Evolutionary conservation across 2,329 filamentous ascomycete species (phyloP), one percentile per base, ranked within the genome.

Genomic region (Ceratocystis cubensis): DNA sequence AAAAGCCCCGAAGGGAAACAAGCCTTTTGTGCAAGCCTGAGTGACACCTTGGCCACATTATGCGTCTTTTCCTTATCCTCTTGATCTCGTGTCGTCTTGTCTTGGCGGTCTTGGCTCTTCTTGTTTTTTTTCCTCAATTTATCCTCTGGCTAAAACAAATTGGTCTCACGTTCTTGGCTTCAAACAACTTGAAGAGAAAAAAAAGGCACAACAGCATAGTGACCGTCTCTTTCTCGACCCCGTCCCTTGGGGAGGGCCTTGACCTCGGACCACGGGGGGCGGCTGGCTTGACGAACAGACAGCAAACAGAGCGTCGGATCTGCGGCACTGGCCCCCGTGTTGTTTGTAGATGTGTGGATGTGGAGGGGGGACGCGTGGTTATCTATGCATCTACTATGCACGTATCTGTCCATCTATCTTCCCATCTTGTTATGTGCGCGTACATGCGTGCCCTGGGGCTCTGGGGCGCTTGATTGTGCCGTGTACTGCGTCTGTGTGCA

Each of bases 21-120:
- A 59, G 56, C 56, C 56, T 59, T 57, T 59, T 59, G 28, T 59
- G 28, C 56, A 59, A 2, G 30, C 30, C 25, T 59, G 56, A 59
- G 56, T 59, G 56, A 37, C 56, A 59, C 28, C 56, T 59, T 59
- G 56, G 56, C 56, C 37, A 41, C 37, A 41, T 41, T 59, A 17
- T 59, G 56, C 56, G 56, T 15, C 25, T 59, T 59, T 59, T 59
- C 28, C 56, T 59, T 7, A 1, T 59, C 28, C 56, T 59, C 28
- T n/a, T 59, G 30, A 59, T 37, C 28, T 59, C 17, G n/a, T 37
- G 30, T 41, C 37, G 37, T 41, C 37, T 13, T 17, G 28, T 33
- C 56, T 59, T 59, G 56, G 56, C 56, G 56, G 37, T 25, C 56
- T 37, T 59, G 28, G 28, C 56, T 57, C 25, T 28, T n/a, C 13